Conservation (phyloP, 306 rosid species). For the Datisca glomerata region DNA sequence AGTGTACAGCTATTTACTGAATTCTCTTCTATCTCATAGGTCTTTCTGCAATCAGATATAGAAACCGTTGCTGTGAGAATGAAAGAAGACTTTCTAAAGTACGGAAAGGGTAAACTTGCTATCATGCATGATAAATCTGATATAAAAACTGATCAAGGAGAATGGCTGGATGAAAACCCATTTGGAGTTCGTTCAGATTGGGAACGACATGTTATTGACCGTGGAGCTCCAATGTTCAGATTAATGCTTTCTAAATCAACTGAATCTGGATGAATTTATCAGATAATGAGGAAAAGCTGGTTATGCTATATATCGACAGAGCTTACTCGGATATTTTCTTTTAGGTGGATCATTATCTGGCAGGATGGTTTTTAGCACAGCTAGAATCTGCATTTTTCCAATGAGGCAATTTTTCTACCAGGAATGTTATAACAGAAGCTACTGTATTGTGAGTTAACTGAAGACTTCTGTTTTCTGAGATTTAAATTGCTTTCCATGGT, state of each 20-base stretch:
- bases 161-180: conserved; percentile 78
- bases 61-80: conserved; percentile 60
- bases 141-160: conserved; percentile 23
- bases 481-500: no score
- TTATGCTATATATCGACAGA: neutral
- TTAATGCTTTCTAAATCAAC: conserved; percentile 55
- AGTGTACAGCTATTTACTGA: conserved; percentile 1
- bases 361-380: no score
- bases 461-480: no score
- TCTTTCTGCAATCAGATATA: conserved; percentile 81
- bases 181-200: conserved; percentile 73
- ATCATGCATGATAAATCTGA: conserved; percentile 22
- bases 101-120: conserved; percentile 57
- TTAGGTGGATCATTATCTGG: no score
- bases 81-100: conserved; percentile 51
- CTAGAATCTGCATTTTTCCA: no score
- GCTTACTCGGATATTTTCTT: no score
- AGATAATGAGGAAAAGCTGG: conserved; percentile 13
- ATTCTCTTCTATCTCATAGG: conserved; percentile 27
- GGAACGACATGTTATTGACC: conserved; percentile 75
- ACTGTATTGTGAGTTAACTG: no score
- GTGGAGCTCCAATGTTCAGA: conserved; percentile 63
- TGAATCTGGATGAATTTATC: neutral
- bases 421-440: no score
- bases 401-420: no score